Evolutionary conservation across 495 filamentous ascomycete species (phyloP).

Genomic region (Penicillium bialowiezense): DNA sequence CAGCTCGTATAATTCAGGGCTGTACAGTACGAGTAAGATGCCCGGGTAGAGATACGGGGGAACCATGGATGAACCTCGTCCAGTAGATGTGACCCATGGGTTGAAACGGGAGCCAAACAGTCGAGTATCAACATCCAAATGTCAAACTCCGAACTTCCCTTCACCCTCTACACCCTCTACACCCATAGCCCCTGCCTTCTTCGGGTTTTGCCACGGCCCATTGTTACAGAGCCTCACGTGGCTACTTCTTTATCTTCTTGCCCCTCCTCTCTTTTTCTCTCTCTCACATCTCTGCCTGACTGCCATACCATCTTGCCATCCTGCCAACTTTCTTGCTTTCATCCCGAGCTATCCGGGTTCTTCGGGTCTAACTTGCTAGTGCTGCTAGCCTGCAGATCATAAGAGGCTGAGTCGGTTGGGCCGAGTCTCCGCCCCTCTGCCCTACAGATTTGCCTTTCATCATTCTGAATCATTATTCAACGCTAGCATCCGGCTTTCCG

Average conservation of each 20-base stretch:
- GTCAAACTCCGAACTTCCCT: background rate
- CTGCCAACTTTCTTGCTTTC: background rate
- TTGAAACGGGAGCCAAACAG: background rate
- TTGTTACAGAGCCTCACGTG: slow-evolving; percentile 15
- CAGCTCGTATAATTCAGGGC: background rate
- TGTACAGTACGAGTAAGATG: no score
- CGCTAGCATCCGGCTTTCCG: slow-evolving; percentile 1
- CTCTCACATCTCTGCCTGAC: no score
- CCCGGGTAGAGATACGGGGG: background rate
- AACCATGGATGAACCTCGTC: background rate
- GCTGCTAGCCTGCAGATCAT: slow-evolving; percentile 13
- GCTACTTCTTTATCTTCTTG: background rate
- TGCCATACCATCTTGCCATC: no score
- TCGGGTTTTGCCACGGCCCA: background rate
- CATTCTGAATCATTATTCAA: slow-evolving; percentile 12
- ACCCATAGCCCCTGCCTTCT: no score
- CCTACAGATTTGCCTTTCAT: slow-evolving; percentile 4
- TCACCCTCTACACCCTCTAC: background rate
- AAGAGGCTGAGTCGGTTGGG: background rate
- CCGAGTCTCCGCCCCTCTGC: slow-evolving; percentile 2
- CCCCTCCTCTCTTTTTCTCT: slow-evolving; percentile 2
- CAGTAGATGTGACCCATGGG: background rate
- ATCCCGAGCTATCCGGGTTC: background rate
- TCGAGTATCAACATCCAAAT: background rate
- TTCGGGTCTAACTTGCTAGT: background rate